Evolutionary conservation across 2,329 filamentous ascomycete species (phyloP).

Genomic region (Cadophora malorum): DNA sequence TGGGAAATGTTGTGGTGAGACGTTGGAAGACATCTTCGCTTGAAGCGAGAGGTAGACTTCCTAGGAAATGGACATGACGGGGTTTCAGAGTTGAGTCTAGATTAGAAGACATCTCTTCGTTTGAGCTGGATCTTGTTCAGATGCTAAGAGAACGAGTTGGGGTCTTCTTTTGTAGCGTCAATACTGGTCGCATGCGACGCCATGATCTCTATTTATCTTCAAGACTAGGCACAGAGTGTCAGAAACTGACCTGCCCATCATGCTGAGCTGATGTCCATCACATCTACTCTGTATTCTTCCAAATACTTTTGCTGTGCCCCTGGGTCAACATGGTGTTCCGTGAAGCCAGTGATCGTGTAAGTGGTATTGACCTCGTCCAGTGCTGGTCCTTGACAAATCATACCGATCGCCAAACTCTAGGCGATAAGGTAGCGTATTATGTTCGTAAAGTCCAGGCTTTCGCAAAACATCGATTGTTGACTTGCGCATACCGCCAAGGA

Average conservation of each 20-base stretch:
- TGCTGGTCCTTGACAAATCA: background rate
- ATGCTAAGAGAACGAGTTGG: background rate
- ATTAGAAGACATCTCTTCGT: background rate
- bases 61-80: constrained; percentile 43
- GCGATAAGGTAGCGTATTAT: background rate
- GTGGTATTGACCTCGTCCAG: background rate
- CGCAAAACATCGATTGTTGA: background rate
- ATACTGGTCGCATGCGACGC: background rate
- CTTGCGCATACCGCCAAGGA: background rate
- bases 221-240: background rate
- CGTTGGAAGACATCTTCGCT: constrained; percentile 46
- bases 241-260: background rate
- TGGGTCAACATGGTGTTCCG: background rate
- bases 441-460: background rate
- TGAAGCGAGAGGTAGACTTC: constrained; percentile 47
- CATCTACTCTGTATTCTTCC: background rate
- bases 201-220: background rate
- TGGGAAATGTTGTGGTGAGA: constrained; percentile 42
- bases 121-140: background rate
- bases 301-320: background rate
- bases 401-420: background rate
- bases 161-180: too few relatives aligned
- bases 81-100: background rate
- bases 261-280: background rate
- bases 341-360: background rate